phyloP scores from a whole-genome alignment of 352 stramenopile species.

The Pythium aristosporum region DNA sequence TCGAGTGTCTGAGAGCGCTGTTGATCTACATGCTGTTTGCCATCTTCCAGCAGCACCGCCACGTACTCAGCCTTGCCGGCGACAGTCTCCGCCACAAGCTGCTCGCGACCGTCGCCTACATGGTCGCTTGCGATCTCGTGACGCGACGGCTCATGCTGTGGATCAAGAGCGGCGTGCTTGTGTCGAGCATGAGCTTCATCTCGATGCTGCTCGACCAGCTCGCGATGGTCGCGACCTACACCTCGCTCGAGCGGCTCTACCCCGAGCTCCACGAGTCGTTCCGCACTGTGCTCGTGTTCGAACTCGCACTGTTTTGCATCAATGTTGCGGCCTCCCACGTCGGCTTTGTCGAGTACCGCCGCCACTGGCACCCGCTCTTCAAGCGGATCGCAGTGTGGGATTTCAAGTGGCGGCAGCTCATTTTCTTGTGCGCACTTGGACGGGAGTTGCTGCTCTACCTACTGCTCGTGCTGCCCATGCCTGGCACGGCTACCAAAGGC shows the following conservation, averaged over 20 bases:
- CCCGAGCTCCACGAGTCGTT: slow-evolving; percentile 41
- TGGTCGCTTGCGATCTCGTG: slow-evolving; percentile 56
- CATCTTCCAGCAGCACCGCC: slow-evolving; percentile 43
- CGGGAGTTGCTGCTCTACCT: slow-evolving; percentile 62
- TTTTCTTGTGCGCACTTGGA: slow-evolving; percentile 51
- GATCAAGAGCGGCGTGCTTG: slow-evolving; percentile 75
- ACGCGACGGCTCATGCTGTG: slow-evolving; percentile 57
- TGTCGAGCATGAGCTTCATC: slow-evolving; percentile 68
- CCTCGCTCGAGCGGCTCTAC: slow-evolving; percentile 55
- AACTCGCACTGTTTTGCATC: slow-evolving; percentile 53
- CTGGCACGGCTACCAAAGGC: slow-evolving; percentile 17
- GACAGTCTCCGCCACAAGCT: slow-evolving; percentile 41
- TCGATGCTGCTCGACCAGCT: slow-evolving; percentile 71
- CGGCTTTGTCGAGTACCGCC: slow-evolving; percentile 58
- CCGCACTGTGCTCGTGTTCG: slow-evolving; percentile 47
- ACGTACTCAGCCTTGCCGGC: slow-evolving; percentile 17
- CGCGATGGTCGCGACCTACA: slow-evolving; percentile 54
- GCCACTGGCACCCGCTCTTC: slow-evolving; percentile 62
- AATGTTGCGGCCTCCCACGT: slow-evolving; percentile 53
- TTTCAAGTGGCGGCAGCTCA: slow-evolving; percentile 39
- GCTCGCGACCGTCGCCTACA: slow-evolving; percentile 43
- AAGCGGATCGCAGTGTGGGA: slow-evolving; percentile 60
- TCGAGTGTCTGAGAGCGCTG: slow-evolving; percentile 64
- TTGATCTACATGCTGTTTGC: slow-evolving; percentile 60
- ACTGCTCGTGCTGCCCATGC: slow-evolving; percentile 58